phyloP scores from a whole-genome alignment of 1,284 basidiomycete species.

The Xerocomus amazonicus region DNA sequence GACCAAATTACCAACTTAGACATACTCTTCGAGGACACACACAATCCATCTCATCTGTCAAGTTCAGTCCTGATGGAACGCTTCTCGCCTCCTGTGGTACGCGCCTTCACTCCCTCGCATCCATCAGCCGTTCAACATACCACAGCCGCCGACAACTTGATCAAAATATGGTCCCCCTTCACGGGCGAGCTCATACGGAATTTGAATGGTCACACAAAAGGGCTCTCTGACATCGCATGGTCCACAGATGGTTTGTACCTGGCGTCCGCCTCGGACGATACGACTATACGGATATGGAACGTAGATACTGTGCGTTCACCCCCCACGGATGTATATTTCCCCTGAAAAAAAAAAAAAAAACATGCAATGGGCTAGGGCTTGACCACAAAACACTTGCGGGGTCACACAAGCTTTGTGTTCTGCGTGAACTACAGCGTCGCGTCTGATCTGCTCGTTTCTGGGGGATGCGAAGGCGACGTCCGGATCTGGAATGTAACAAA shows the following conservation, averaged over 20 bases:
- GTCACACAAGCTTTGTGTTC: slow-evolving; percentile 88
- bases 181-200: slow-evolving; percentile 76
- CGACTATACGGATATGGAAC: slow-evolving; percentile 81
- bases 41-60: slow-evolving; percentile 75
- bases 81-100: slow-evolving; percentile 76
- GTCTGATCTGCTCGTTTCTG: slow-evolving; percentile 86
- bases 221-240: slow-evolving; percentile 87
- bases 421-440: slow-evolving; percentile 88
- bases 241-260: slow-evolving; percentile 78
- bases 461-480: slow-evolving; percentile 89
- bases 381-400: slow-evolving; percentile 64
- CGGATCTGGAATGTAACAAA: slow-evolving; percentile 87
- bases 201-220: slow-evolving; percentile 71
- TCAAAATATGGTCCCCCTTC: slow-evolving; percentile 79
- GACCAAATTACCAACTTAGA: slow-evolving; percentile 66
- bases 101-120: slow-evolving; percentile 26
- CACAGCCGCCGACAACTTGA: slow-evolving; percentile 67
- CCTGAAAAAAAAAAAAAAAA: background rate
- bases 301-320: slow-evolving; percentile 62
- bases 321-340: background rate
- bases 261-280: slow-evolving; percentile 89
- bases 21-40: slow-evolving; percentile 70
- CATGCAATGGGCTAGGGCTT: slow-evolving; percentile 47
- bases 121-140: background rate
- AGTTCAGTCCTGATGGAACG: slow-evolving; percentile 80